Evolutionary conservation across 257 asterid genomes (phyloP).

Genomic region (Marsdenia floribunda): DNA sequence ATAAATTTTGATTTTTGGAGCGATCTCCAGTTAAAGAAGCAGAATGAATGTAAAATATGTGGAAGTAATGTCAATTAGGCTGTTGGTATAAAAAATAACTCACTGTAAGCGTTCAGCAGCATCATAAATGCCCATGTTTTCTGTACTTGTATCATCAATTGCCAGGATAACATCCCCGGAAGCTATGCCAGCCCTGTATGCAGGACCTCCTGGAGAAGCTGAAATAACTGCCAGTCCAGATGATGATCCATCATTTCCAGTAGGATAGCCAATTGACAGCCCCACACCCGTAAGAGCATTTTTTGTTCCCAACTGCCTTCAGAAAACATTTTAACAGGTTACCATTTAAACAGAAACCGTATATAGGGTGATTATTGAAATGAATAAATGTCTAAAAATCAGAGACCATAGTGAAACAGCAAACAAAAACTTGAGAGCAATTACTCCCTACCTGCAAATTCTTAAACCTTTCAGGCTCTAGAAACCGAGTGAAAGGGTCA

Average conservation of each 20-base stretch:
- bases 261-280: slow-evolving; percentile 82
- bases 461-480: slow-evolving; percentile 89
- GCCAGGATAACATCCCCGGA: slow-evolving; percentile 84
- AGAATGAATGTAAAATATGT: background rate
- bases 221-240: slow-evolving; percentile 83
- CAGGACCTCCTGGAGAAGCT: slow-evolving; percentile 98
- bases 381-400: background rate
- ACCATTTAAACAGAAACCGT: background rate
- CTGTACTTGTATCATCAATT: slow-evolving; percentile 70
- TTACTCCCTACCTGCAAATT: slow-evolving; percentile 71
- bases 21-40: background rate
- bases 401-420: background rate
- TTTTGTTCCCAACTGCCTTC: slow-evolving; percentile 99
- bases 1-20: background rate
- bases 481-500: slow-evolving; percentile 94
- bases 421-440: slow-evolving; percentile 19
- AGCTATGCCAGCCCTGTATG: slow-evolving; percentile 70
- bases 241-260: slow-evolving; percentile 48
- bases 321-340: slow-evolving; percentile 38
- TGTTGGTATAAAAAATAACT: slow-evolving; percentile 30
- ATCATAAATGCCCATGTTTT: slow-evolving; percentile 82
- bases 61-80: background rate
- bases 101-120: slow-evolving; percentile 93
- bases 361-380: slow-evolving; percentile 19
- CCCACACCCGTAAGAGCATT: slow-evolving; percentile 92